phyloP scores from a whole-genome alignment of 306 rosid species.

The Boehmeria nivea region DNA sequence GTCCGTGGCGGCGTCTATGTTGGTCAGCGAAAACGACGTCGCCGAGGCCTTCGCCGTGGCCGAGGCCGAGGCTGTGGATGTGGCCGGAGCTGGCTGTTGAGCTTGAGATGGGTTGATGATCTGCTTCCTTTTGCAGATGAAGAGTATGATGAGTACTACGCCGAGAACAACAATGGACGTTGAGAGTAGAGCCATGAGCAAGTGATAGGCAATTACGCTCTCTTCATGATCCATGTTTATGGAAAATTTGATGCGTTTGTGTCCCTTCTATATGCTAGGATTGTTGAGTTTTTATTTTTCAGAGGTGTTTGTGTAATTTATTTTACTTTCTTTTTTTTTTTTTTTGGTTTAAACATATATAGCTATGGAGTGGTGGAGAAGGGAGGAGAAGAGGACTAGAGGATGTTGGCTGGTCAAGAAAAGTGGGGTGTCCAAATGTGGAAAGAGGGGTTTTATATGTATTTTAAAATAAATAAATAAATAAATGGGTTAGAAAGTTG shows the following conservation, averaged over 20 bases:
- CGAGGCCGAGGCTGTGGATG: too few relatives aligned
- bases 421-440: slow-evolving; percentile 24
- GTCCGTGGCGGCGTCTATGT: slow-evolving; percentile 63
- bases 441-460: slow-evolving; percentile 2
- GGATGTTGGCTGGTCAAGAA: slow-evolving; percentile 23
- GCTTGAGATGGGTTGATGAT: slow-evolving; percentile 22
- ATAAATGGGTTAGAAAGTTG: slow-evolving; percentile 6
- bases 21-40: slow-evolving; percentile 39
- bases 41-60: slow-evolving; percentile 39
- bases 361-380: slow-evolving; percentile 12
- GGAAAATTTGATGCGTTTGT: not conserved
- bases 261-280: not conserved
- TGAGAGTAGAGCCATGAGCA: slow-evolving; percentile 39
- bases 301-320: not conserved
- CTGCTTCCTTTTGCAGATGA: slow-evolving; percentile 50
- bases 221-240: slow-evolving; percentile 39
- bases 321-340: not conserved
- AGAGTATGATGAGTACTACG: slow-evolving; percentile 33
- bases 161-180: slow-evolving; percentile 41
- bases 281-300: too few relatives aligned
- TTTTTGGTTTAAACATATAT: too few relatives aligned
- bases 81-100: slow-evolving; percentile 38
- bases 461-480: not conserved
- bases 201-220: slow-evolving; percentile 39
- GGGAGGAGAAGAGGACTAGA: slow-evolving; percentile 20